Evolutionary conservation across 2,329 filamentous ascomycete genomes (phyloP), one percentile per base, ranked within the genome.

Genomic region (Aspergillus amoenus): DNA sequence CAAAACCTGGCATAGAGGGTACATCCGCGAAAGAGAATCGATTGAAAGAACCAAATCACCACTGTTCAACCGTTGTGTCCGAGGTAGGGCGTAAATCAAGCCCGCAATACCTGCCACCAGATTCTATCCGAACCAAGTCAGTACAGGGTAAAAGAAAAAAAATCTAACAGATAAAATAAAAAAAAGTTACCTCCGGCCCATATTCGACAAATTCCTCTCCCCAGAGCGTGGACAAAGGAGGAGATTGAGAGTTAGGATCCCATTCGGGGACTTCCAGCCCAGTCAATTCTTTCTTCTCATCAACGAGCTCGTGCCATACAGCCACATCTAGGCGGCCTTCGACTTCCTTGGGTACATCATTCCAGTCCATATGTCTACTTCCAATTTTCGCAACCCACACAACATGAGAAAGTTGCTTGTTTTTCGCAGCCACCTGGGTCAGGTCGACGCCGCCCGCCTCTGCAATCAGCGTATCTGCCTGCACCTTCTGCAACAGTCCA

Each of bases 311-410:
- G 68, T 96, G 90, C 93, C 93, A 99, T 13, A 93, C 94, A n/a
- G 87, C 84, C 15, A 97, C 89, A 55, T 89, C 89, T 59, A 96
- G 81, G 60, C 82, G 86, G 56, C 88, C 84, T 15, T 88, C 88
- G 56, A 88, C 87, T 51, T 89, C 88, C 68, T 88, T 84, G 11
- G 93, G 92, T 2, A 93, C 85, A 70, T 93, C 90, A 66, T 91
- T 93, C 93, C 93, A 99, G 75, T 96, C 93, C 82, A 99, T 89
- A 71, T 97, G 93, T 65, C 86, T 85, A 78, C 88, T 97, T 42
- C 91, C 91, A 68, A 91, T 85, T 67, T 97, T 93, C 5, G 95
- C 91, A 12, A 97, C 93, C 91, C 93, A 97, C 65, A 97, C 84
- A 32, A 96, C 82, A 64, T 92, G 86, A 60, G 87, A 87, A 45